A percentile compares a stretch with the other conserved stretches of the same genome.
Conservation (phyloP, 371 early-diverging fungal species). For the Mortierella sp. region DNA sequence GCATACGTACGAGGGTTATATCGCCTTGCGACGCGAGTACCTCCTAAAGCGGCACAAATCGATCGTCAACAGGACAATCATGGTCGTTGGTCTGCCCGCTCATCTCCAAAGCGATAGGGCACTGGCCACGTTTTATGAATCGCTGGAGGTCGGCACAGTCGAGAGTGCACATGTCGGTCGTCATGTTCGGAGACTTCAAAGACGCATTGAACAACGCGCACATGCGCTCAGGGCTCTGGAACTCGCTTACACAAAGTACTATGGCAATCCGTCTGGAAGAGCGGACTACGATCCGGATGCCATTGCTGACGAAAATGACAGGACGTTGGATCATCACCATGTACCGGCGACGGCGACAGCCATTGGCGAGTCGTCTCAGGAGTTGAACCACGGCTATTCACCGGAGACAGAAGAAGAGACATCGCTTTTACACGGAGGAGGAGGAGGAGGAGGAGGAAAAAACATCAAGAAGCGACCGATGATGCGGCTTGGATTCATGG, state of each 20-base stretch:
- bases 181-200: conserved; percentile 59
- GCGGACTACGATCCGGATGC: conserved; percentile 49
- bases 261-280: conserved; percentile 47
- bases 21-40: conserved; percentile 65
- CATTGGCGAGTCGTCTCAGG: not conserved
- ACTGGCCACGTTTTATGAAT: conserved; percentile 71
- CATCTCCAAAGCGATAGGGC: conserved; percentile 62
- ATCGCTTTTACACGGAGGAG: not conserved
- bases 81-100: conserved; percentile 69
- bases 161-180: conserved; percentile 70
- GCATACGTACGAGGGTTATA: conserved; percentile 71
- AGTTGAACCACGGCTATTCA: not conserved
- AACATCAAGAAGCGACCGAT: conserved; percentile 27
- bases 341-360: not conserved
- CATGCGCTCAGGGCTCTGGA: conserved; percentile 52
- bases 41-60: conserved; percentile 63
- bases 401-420: not conserved
- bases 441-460: no score
- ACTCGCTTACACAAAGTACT: conserved; percentile 50
- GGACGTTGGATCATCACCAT: conserved; percentile 4
- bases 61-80: conserved; percentile 65
- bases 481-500: conserved; percentile 54
- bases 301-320: conserved; percentile 37
- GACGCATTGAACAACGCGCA: conserved; percentile 53
- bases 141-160: conserved; percentile 68